Evolutionary conservation across 73 alveolate genomes (phyloP), one percentile per base, ranked within the genome.

Genomic region (Paraurostyla sp.): DNA sequence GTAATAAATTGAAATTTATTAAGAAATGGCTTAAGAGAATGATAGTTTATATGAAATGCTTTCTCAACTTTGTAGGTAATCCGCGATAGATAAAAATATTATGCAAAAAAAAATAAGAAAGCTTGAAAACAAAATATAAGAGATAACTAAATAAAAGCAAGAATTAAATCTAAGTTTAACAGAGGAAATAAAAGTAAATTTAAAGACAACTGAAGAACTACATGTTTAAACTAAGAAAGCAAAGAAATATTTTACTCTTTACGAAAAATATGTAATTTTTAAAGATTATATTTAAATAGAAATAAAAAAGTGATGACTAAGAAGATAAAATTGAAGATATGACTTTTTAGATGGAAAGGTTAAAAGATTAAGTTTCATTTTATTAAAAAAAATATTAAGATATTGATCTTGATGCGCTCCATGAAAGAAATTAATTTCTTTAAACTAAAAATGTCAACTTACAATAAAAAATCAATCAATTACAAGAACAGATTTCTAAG

Each of bases 381-480:
- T 65, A 65, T 22, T 65, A 65, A 38, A 7, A n/a, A 6, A 33
- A 7, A 3, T 65, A 65, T 65, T 38, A 65, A 65, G 82, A 65
- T 38, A 65, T 65, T 65, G 82, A 65, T 30, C 32, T 65, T 6
- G 82, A 65, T 38, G 82, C 82, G 13, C 36, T 65, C 0, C 82
- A 65, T 40, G 82, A 65, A 22, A 22, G 46, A 40, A 65, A 38
- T 6, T 36, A 65, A 38, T 38, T 38, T 13, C 25, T 65, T 15
- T 40, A 65, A 65, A 65, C 82, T 16, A 65, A 65, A 38, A 65
- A 65, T 65, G 16, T 65, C 1, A 65, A 25, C 25, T 65, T 65
- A 56, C 32, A 65, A 22, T 4, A 11, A 15, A 65, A 65, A 35
- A 65, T 65, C 32, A 30, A 30, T 38, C 42, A 36, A 1, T 23